These are phyloP conservation scores for Prillingera fragicola DNA, from an alignment of 1,284 basidiomycete species.

Conservation along the genomic window DNA sequence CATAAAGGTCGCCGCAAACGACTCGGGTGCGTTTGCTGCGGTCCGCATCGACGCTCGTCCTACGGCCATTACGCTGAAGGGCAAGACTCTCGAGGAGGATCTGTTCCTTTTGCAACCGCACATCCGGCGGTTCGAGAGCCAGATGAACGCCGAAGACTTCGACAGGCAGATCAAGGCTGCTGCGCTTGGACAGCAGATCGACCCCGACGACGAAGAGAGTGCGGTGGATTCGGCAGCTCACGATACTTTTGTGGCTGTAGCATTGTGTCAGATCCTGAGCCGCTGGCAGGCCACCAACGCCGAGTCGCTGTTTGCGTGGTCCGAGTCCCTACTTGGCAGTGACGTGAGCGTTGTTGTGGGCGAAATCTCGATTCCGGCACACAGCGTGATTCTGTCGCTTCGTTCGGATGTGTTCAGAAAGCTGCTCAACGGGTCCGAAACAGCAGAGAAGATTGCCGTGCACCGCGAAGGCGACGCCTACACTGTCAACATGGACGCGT, in stretches of 20 bases:
- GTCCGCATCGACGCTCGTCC: slow-evolving; percentile 69
- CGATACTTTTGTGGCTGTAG: slow-evolving; percentile 40
- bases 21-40: slow-evolving; percentile 82
- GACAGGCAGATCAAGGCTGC: slow-evolving; percentile 14
- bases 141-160: slow-evolving; percentile 43
- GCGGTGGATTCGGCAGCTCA: slow-evolving; percentile 40
- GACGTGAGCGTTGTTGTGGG: slow-evolving; percentile 35
- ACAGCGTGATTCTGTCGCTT: slow-evolving; percentile 35
- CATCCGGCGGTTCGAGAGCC: slow-evolving; percentile 42
- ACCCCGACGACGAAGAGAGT: slow-evolving; percentile 47
- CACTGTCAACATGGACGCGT: slow-evolving; percentile 20
- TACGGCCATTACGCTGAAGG: slow-evolving; percentile 56
- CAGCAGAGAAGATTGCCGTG: too few relatives aligned
- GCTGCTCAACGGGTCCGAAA: slow-evolving; percentile 9
- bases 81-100: slow-evolving; percentile 63
- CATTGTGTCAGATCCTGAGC: slow-evolving; percentile 39
- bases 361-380: slow-evolving; percentile 40
- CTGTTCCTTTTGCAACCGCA: slow-evolving; percentile 61
- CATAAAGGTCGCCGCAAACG: slow-evolving; percentile 77
- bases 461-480: background rate
- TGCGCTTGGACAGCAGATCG: slow-evolving; percentile 8
- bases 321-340: slow-evolving; percentile 39
- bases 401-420: slow-evolving; percentile 27
- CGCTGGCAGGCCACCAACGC: slow-evolving; percentile 35
- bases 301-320: slow-evolving; percentile 44